Conservation (phyloP, 768 basidiomycete species). For the Suillus fuscotomentosus region DNA sequence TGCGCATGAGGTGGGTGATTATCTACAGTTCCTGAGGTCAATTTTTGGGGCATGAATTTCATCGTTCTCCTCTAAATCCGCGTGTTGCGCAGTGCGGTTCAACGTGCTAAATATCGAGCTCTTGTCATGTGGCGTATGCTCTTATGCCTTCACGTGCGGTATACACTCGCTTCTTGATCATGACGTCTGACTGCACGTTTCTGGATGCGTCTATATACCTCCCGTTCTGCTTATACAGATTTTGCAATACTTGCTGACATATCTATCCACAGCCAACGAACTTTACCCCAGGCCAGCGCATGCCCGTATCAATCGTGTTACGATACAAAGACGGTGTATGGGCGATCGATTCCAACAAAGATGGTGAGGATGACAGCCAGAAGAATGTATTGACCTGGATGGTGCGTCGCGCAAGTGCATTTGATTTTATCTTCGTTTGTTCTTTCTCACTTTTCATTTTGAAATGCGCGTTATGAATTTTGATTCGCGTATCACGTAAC, state of each 20-base stretch:
- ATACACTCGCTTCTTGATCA: not conserved
- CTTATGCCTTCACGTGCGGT: not conserved
- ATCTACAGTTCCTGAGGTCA: not conserved
- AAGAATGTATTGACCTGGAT: conserved; percentile 79
- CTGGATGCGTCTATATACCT: not conserved
- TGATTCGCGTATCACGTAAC: not conserved
- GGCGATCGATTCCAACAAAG: conserved; percentile 56
- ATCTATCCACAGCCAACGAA: conserved; percentile 41
- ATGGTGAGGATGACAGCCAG: conserved; percentile 39
- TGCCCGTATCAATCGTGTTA: conserved; percentile 71
- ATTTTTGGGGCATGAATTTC: not conserved
- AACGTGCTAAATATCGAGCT: not conserved
- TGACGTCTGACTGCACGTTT: not conserved
- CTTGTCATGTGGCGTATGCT: not conserved
- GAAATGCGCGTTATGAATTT: not conserved
- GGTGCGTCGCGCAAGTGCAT: conserved; percentile 37
- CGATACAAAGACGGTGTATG: conserved; percentile 67
- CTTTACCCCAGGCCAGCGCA: conserved; percentile 78
- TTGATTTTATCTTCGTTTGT: not conserved
- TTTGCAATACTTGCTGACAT: conserved; percentile 1
- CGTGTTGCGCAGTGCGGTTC: not conserved
- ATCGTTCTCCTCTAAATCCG: not conserved
- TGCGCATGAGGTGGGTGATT: conserved; percentile 47
- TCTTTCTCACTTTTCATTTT: not conserved
- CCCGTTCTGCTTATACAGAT: not conserved